phyloP scores from a whole-genome alignment of 2,329 filamentous ascomycete genomes.

The Colletotrichum australisinense region DNA sequence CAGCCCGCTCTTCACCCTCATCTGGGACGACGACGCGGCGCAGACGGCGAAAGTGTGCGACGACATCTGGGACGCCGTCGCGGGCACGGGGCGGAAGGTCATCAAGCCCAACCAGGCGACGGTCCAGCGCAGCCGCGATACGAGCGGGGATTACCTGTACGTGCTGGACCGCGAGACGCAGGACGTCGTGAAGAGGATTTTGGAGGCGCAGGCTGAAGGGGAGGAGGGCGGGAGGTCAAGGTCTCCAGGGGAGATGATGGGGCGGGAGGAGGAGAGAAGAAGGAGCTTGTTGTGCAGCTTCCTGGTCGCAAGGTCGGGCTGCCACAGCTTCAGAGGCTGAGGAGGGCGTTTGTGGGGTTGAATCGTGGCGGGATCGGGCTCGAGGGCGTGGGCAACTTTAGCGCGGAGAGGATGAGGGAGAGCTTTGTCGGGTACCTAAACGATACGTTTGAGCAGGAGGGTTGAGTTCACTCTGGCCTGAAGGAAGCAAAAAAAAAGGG shows the following conservation, averaged over 20 bases:
- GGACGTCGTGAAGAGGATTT: conserved; percentile 76
- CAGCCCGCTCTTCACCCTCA: conserved; percentile 81
- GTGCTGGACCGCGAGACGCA: conserved; percentile 83
- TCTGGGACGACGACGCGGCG: conserved; percentile 79
- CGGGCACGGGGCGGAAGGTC: conserved; percentile 69
- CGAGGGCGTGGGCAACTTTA: conserved; percentile 66
- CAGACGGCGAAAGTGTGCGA: conserved; percentile 68
- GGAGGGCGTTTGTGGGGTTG: conserved; percentile 81
- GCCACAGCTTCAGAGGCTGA: conserved; percentile 80
- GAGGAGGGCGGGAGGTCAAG: conserved; percentile 63
- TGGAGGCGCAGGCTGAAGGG: conserved; percentile 77
- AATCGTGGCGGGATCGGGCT: conserved; percentile 77
- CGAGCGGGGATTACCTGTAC: conserved; percentile 80
- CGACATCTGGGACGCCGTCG: conserved; percentile 80
- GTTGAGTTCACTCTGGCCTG: conserved; percentile 43
- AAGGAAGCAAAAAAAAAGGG: not conserved
- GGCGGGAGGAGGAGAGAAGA: conserved; percentile 26
- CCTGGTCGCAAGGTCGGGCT: conserved; percentile 75
- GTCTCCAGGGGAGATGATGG: conserved; percentile 51
- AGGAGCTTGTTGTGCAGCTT: conserved; percentile 69
- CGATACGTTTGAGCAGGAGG: conserved; percentile 70
- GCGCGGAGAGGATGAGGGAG: conserved; percentile 66
- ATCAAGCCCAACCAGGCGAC: conserved; percentile 83
- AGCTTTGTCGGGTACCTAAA: conserved; percentile 76
- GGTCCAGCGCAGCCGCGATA: conserved; percentile 70